phyloP scores from a whole-genome alignment of 768 basidiomycete species.

The Serendipita vermifera region DNA sequence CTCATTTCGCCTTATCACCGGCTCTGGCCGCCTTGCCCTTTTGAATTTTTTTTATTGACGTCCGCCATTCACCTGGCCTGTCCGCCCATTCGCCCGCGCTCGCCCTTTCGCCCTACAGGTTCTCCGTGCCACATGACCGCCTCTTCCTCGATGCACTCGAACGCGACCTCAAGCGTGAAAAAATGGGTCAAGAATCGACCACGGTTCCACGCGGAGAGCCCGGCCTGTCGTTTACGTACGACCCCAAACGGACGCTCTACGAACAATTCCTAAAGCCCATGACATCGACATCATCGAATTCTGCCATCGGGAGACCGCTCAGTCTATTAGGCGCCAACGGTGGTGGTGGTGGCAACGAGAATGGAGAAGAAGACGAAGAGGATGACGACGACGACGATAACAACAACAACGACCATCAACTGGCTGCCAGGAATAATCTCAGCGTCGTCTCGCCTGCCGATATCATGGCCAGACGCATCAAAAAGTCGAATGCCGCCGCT shows the following conservation, averaged over 20 bases:
- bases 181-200: slow-evolving; percentile 77
- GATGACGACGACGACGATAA: slow-evolving; percentile 21
- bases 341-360: slow-evolving; percentile 7
- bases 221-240: slow-evolving; percentile 77
- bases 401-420: slow-evolving; percentile 10
- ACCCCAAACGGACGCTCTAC: slow-evolving; percentile 70
- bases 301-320: too few species aligned
- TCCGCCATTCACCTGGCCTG: too few species aligned
- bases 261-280: slow-evolving; percentile 63
- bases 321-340: too few species aligned
- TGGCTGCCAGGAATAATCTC: neutral
- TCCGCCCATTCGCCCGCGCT: neutral
- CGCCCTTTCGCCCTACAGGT: slow-evolving; percentile 38
- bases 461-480: neutral
- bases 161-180: slow-evolving; percentile 90
- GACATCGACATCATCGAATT: neutral
- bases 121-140: slow-evolving; percentile 92
- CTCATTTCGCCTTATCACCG: slow-evolving; percentile 3
- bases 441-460: slow-evolving; percentile 6
- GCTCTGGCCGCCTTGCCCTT: neutral
- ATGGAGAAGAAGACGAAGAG: slow-evolving; percentile 16
- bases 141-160: slow-evolving; percentile 95
- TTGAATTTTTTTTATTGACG: neutral
- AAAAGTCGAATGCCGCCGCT: slow-evolving; percentile 4
- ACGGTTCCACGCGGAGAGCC: slow-evolving; percentile 68